Conservation (phyloP, 768 basidiomycete species). For the Lenzites betulinus region DNA sequence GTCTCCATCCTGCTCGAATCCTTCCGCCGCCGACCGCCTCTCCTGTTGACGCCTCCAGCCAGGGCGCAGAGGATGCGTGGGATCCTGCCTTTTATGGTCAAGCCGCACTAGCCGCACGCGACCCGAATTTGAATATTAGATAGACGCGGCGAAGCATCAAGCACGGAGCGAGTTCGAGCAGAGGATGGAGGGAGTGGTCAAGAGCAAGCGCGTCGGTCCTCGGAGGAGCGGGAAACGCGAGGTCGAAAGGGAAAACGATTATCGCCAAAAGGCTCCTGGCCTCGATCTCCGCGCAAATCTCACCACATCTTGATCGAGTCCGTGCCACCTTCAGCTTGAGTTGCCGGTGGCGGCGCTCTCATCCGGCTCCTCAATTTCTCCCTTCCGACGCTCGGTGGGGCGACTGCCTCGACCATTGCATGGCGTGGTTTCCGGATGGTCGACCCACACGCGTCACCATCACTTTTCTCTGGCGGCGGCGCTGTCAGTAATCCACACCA, state of each 20-base stretch:
- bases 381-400: too few relatives aligned
- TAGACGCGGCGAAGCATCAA: not conserved
- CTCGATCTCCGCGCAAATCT: not conserved
- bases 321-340: not conserved
- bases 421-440: too few relatives aligned
- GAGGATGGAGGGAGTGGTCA: not conserved
- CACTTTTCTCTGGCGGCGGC: too few relatives aligned
- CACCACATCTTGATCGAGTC: not conserved
- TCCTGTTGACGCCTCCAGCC: not conserved
- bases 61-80: not conserved
- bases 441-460: too few relatives aligned
- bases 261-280: not conserved
- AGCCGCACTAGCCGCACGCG: not conserved
- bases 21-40: conserved; percentile 5
- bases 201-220: not conserved
- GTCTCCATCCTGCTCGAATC: conserved; percentile 8
- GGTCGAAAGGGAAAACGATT: not conserved
- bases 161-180: not conserved
- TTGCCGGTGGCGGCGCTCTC: too few relatives aligned
- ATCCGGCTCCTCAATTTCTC: not conserved
- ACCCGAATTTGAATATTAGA: not conserved
- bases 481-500: too few relatives aligned
- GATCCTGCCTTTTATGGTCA: not conserved
- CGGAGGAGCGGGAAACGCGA: not conserved
- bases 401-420: too few relatives aligned